Evolutionary conservation across 2,329 filamentous ascomycete genomes (phyloP).

Genomic region (Rhinocladiella mackenziei): DNA sequence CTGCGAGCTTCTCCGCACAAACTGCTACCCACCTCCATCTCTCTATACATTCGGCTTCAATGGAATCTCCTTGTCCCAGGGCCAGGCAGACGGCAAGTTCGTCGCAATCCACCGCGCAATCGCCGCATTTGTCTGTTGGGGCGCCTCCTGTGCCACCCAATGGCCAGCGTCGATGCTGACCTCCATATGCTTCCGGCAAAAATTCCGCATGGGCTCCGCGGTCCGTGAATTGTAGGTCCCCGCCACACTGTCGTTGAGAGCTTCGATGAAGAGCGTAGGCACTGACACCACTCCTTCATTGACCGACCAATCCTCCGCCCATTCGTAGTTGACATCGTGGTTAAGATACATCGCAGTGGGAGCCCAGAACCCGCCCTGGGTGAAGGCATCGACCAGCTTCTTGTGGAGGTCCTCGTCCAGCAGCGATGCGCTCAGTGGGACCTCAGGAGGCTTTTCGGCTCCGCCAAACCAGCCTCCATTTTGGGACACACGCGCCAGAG

Average conservation of each 20-base stretch:
- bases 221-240: constrained; percentile 10
- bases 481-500: constrained; percentile 23
- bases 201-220: constrained; percentile 17
- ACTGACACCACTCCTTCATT: constrained; percentile 27
- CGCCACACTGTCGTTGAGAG: constrained; percentile 12
- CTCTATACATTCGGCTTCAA: constrained; percentile 5
- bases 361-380: constrained; percentile 41
- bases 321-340: constrained; percentile 42
- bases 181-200: constrained; percentile 14
- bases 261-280: constrained; percentile 20
- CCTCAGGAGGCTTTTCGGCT: constrained; percentile 8
- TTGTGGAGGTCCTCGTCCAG: constrained; percentile 11
- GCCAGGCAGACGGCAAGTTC: constrained; percentile 14
- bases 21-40: too few relatives aligned
- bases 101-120: constrained; percentile 18
- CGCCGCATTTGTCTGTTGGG: constrained; percentile 61
- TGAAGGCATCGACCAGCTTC: constrained; percentile 29
- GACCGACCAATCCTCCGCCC: constrained; percentile 40
- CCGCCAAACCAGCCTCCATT: constrained; percentile 28
- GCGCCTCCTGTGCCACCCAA: constrained; percentile 76
- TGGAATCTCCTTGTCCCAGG: constrained; percentile 11
- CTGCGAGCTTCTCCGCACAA: too few relatives aligned
- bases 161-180: constrained; percentile 49
- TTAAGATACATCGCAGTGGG: constrained; percentile 44
- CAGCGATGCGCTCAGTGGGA: constrained; percentile 8